Evolutionary conservation across 768 basidiomycete genomes (phyloP), one percentile per base, ranked within the genome.

Genomic region (Pisolithus tinctorius): DNA sequence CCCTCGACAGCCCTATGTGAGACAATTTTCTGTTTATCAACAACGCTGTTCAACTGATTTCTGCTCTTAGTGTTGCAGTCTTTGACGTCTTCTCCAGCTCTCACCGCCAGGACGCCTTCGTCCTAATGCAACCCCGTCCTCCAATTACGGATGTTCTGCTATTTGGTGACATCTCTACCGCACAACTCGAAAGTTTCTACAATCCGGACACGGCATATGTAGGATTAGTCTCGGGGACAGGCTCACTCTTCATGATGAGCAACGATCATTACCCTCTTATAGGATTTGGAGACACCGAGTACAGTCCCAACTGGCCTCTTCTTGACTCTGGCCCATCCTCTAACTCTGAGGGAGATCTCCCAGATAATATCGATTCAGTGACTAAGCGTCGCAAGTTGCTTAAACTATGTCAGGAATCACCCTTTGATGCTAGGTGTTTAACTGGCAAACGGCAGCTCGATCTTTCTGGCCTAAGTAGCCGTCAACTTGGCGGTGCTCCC

Each of bases 71-170:
- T 51, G 93, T 95, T 29, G 89, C 87, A 31, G 75, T 89, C 25
- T 89, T 92, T 58, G 89, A 93, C 61, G 79, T 92, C 42, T 72
- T 90, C 5, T 58, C 68, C n/a, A 65, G 67, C 45, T 54, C 74
- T 20, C 63, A 68, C 16, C 76, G 75, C 16, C 53, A 78, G 56
- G 69, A 83, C 7, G 83, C 93, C 3, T 84, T 95, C 60, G 84
- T 91, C 7, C 81, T 97, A 10, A 81, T 93, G 13, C 94, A 97
- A 64, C 93, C 94, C 11, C 84, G 81, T 1, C 85, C 88, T 0
- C 77, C 81, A 31, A 74, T 93, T 2, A 76, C 83, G 17, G 84
- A 92, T 31, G 72, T 95, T 7, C 74, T 93, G 31, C 83, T 84
- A 9, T 65, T 66, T 29, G 74, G 74, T 50, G 50, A 68, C 26